These are phyloP conservation scores for Lactifluus pinguis DNA, from an alignment of 768 basidiomycete species.

Conservation along the genomic window DNA sequence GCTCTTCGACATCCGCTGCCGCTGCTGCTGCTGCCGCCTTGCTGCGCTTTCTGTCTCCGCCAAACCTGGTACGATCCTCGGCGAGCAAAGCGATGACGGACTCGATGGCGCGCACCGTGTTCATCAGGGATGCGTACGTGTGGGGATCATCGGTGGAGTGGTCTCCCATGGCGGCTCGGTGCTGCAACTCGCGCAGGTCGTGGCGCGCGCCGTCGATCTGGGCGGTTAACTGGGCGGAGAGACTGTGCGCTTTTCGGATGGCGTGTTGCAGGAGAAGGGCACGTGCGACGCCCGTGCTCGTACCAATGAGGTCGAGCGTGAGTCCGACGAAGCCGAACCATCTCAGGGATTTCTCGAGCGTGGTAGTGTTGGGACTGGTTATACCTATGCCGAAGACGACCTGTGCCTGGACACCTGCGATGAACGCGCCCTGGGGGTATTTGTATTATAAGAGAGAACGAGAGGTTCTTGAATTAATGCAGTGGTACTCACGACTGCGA, in stretches of 20 bases:
- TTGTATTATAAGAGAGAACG: not conserved
- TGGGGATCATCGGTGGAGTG: not conserved
- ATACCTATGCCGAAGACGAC: not conserved
- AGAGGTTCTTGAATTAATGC: not conserved
- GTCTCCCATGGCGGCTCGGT: not conserved
- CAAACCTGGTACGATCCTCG: constrained; percentile 1
- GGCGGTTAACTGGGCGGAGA: not conserved
- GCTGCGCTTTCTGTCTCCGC: not conserved
- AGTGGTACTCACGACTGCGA: constrained; percentile 4
- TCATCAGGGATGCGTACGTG: not conserved
- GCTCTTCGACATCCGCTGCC: not conserved
- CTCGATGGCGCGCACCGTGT: not conserved
- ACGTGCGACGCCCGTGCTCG: constrained; percentile 11
- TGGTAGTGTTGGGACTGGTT: not conserved
- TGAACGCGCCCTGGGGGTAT: constrained; percentile 13
- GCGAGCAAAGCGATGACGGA: not conserved
- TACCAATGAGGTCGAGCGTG: constrained; percentile 19
- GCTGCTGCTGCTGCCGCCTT: too few species aligned
- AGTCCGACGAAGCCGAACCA: constrained; percentile 18
- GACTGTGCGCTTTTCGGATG: constrained; percentile 8
- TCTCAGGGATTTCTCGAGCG: constrained; percentile 3
- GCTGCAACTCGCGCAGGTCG: not conserved
- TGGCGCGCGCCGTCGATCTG: constrained; percentile 14
- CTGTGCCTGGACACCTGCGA: constrained; percentile 18
- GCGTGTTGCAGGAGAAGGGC: constrained; percentile 7